Evolutionary conservation across 768 basidiomycete species (phyloP).

Genomic region (Coprinopsis marcescibilis): DNA sequence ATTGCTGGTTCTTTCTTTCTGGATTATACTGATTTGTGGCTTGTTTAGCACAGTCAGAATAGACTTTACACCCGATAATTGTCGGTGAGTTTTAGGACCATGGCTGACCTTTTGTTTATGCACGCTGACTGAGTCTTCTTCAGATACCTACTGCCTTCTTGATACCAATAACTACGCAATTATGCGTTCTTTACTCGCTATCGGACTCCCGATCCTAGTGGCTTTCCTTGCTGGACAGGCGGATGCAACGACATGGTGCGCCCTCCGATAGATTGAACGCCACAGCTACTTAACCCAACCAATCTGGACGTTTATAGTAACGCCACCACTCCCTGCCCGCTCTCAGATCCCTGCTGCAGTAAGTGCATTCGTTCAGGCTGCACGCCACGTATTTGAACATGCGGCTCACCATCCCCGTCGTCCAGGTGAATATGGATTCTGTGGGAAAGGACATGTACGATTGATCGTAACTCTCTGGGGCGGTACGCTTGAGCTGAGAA

Average conservation of each 20-base stretch:
- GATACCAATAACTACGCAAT: neutral
- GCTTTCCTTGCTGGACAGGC: slow-evolving; percentile 8
- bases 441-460: slow-evolving; percentile 40
- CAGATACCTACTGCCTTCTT: neutral
- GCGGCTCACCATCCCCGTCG: slow-evolving; percentile 4
- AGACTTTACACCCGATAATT: too few relatives aligned
- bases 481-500: neutral
- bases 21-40: neutral
- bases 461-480: neutral
- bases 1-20: neutral
- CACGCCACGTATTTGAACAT: neutral
- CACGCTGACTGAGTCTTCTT: neutral
- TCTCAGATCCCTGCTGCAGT: slow-evolving; percentile 49
- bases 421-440: slow-evolving; percentile 50
- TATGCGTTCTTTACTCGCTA: slow-evolving; percentile 6
- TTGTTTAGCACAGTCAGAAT: too few relatives aligned
- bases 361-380: slow-evolving; percentile 18
- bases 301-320: slow-evolving; percentile 26
- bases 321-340: slow-evolving; percentile 37
- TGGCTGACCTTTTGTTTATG: neutral
- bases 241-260: slow-evolving; percentile 9
- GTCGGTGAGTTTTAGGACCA: neutral
- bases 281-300: slow-evolving; percentile 3
- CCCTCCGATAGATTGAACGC: neutral
- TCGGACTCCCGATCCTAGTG: slow-evolving; percentile 7